Percentiles rank a stretch among this genome's conserved stretches.
Evolutionary conservation across 805 yeast species (phyloP).

Genomic region (Candida golubevii): DNA sequence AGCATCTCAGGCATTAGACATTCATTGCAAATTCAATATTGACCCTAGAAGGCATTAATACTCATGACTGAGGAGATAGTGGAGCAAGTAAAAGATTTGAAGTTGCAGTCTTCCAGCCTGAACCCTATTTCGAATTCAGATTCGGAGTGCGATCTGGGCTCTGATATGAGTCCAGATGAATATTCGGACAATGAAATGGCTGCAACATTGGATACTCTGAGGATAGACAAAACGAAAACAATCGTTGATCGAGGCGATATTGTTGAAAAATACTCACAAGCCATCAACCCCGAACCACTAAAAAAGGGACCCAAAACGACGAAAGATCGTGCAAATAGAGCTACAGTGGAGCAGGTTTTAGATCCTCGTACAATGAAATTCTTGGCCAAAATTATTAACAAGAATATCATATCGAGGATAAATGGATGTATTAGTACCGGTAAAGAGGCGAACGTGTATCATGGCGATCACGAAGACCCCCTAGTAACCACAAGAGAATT

Average conservation of each 20-base stretch:
- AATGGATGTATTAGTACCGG: slow-evolving; percentile 96
- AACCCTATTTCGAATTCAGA: slow-evolving; percentile 1
- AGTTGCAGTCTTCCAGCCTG: slow-evolving; percentile 4
- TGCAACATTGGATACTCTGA: background rate
- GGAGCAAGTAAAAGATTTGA: slow-evolving; percentile 1
- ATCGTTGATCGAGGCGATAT: slow-evolving; percentile 42
- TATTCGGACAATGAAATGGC: slow-evolving; percentile 3
- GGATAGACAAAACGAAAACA: slow-evolving; percentile 17
- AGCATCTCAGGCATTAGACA: too few species aligned
- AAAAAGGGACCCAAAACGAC: slow-evolving; percentile 55
- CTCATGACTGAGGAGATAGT: background rate
- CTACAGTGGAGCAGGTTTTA: slow-evolving; percentile 93
- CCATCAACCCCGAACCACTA: slow-evolving; percentile 60
- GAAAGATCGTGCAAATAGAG: slow-evolving; percentile 86
- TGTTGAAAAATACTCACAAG: slow-evolving; percentile 58
- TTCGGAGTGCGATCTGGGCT: background rate
- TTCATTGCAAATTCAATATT: too few species aligned
- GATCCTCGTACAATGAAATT: slow-evolving; percentile 92
- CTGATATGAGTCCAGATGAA: background rate
- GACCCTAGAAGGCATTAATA: too few species aligned
- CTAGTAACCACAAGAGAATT: slow-evolving; percentile 44
- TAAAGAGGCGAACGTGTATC: slow-evolving; percentile 96
- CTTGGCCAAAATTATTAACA: slow-evolving; percentile 72
- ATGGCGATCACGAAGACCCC: slow-evolving; percentile 58
- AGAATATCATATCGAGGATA: slow-evolving; percentile 78